These are phyloP conservation scores for Salix suchowensis DNA, from an alignment of 345 rosid species.

Conservation along the genomic window DNA sequence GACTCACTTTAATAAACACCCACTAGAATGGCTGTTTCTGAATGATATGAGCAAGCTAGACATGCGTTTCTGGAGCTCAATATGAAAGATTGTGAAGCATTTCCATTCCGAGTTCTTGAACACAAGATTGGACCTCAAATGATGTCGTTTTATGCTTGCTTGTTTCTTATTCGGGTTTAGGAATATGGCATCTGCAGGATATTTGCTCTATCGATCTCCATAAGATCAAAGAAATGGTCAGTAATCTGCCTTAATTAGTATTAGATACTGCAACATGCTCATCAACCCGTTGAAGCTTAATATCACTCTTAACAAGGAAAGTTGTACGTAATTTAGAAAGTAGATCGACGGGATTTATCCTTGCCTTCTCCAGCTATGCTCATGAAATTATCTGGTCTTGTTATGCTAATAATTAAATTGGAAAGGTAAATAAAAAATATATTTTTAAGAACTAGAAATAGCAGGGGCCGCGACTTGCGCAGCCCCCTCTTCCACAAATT, in stretches of 20 bases:
- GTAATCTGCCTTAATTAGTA: not conserved
- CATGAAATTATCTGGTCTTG: no score
- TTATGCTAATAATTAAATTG: no score
- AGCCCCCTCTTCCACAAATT: constrained; percentile 30
- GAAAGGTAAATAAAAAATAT: no score
- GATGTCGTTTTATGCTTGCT: not conserved
- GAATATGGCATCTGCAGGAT: not conserved
- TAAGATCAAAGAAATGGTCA: not conserved
- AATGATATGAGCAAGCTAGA: not conserved
- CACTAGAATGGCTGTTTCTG: not conserved
- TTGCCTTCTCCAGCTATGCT: no score
- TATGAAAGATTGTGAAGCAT: not conserved
- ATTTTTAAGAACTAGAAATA: not conserved
- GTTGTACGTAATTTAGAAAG: not conserved
- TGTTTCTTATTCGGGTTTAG: not conserved
- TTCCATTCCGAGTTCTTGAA: not conserved
- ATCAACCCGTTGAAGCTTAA: not conserved
- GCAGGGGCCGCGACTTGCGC: not conserved
- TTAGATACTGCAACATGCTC: not conserved
- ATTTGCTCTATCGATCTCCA: not conserved
- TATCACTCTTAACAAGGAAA: not conserved
- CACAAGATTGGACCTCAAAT: not conserved
- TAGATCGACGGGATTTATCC: no score
- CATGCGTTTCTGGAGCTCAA: not conserved
- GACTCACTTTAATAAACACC: not conserved